A percentile compares a stretch with the other conserved stretches of the same genome.
phyloP scores from a whole-genome alignment of 2,329 filamentous ascomycete genomes.

The Xylaria polymorpha region DNA sequence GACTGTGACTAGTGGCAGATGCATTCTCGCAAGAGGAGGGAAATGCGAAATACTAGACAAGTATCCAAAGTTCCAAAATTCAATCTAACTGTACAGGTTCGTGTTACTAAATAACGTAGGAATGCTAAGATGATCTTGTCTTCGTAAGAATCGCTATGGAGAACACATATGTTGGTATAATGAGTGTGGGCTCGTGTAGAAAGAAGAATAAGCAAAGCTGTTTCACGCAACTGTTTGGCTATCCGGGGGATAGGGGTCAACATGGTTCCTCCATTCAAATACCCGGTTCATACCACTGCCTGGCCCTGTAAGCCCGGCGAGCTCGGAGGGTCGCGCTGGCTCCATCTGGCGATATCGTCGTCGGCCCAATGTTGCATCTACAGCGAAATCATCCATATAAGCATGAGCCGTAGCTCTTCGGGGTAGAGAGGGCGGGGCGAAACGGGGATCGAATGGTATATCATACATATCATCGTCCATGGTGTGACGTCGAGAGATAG shows the following conservation, averaged over 20 bases:
- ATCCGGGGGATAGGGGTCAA: conserved; percentile 40
- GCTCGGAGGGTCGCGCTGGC: conserved; percentile 46
- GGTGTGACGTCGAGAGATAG: conserved; percentile 54
- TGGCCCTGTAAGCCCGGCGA: conserved; percentile 49
- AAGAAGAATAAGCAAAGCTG: conserved; percentile 11
- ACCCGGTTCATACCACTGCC: conserved; percentile 51
- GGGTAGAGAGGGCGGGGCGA: conserved; percentile 48
- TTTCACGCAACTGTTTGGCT: conserved; percentile 36
- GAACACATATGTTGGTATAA: conserved; percentile 26
- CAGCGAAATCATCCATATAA: conserved; percentile 46
- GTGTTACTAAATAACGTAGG: conserved; percentile 15
- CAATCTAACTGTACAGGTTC: conserved; percentile 37
- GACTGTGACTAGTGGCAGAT: conserved; percentile 10
- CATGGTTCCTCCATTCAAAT: conserved; percentile 49
- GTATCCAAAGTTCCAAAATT: conserved; percentile 23
- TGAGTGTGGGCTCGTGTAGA: conserved; percentile 13
- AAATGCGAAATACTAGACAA: conserved; percentile 15
- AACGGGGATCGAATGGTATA: conserved; percentile 46
- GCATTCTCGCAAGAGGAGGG: conserved; percentile 5
- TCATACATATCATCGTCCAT: conserved; percentile 57
- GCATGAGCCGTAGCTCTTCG: conserved; percentile 43
- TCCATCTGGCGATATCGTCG: conserved; percentile 42
- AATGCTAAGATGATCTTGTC: conserved; percentile 33
- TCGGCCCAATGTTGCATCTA: conserved; percentile 40
- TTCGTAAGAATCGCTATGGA: conserved; percentile 28